Evolutionary conservation across 2,329 filamentous ascomycete species (phyloP).

Genomic region (Grosmannia serpens): DNA sequence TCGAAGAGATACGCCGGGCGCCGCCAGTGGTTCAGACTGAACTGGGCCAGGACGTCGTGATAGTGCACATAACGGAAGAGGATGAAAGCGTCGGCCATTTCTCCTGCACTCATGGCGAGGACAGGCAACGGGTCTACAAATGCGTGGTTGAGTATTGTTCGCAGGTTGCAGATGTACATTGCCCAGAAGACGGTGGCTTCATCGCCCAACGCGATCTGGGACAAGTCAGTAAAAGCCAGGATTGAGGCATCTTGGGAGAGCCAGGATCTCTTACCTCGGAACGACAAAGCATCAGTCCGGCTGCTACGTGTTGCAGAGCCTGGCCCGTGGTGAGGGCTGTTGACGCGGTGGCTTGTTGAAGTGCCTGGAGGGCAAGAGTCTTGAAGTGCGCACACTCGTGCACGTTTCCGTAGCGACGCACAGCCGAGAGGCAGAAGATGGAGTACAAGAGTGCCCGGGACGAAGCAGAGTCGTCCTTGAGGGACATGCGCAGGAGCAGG

Average conservation of each 20-base stretch:
- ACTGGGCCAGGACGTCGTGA: conserved; percentile 18
- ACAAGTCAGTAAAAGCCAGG: neutral
- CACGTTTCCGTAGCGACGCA: conserved; percentile 4
- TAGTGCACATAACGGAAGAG: conserved; percentile 20
- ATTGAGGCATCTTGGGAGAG: neutral
- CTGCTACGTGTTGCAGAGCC: conserved; percentile 7
- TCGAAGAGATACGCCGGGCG: conserved; percentile 3
- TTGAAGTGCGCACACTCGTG: conserved; percentile 6
- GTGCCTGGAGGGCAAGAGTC: conserved; percentile 3
- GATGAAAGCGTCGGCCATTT: conserved; percentile 9
- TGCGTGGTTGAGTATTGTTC: conserved; percentile 11
- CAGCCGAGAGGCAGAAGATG: conserved; percentile 4
- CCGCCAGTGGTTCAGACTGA: conserved; percentile 16
- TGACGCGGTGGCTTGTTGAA: neutral
- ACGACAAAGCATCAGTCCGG: conserved; percentile 5
- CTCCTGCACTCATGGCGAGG: conserved; percentile 5
- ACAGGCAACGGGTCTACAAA: conserved; percentile 6
- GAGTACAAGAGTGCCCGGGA: conserved; percentile 5
- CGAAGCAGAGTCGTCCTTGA: conserved; percentile 4
- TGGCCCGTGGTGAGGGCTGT: neutral
- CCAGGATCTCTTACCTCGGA: neutral
- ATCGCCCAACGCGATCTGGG: conserved; percentile 3
- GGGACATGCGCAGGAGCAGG: conserved; percentile 9
- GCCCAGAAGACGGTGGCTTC: conserved; percentile 7
- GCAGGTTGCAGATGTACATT: conserved; percentile 6